phyloP scores from a whole-genome alignment of 768 basidiomycete genomes.

The Pleurotus djamor region DNA sequence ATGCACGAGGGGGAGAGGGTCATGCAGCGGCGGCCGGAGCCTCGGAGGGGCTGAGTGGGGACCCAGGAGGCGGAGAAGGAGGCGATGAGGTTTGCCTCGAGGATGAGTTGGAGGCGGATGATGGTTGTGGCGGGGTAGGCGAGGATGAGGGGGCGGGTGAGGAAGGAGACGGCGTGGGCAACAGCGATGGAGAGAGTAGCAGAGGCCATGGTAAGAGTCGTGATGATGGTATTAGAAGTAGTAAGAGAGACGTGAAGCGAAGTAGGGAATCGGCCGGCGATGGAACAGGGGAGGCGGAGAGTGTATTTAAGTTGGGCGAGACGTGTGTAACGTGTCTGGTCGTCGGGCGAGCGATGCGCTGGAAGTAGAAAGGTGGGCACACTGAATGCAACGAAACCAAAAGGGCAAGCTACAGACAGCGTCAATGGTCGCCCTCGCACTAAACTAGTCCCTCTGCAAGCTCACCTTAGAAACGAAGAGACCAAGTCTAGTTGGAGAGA shows the following conservation, averaged over 20 bases:
- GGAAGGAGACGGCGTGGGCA: constrained; percentile 70
- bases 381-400: constrained; percentile 7
- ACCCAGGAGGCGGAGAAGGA: constrained; percentile 69
- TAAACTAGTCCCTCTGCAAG: too few relatives aligned
- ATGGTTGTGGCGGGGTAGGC: constrained; percentile 60
- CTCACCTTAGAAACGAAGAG: background rate
- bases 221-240: constrained; percentile 17
- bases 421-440: too few relatives aligned
- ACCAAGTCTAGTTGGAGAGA: background rate
- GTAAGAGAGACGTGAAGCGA: constrained; percentile 11
- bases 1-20: constrained; percentile 66
- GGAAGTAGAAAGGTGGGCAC: background rate
- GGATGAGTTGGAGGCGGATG: constrained; percentile 66
- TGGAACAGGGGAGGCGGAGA: constrained; percentile 25
- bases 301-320: constrained; percentile 8
- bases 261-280: constrained; percentile 63
- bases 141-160: constrained; percentile 62
- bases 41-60: constrained; percentile 59
- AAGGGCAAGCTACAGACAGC: background rate
- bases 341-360: constrained; percentile 1
- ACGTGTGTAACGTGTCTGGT: constrained; percentile 10
- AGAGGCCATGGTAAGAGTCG: constrained; percentile 30
- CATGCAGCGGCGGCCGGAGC: constrained; percentile 74
- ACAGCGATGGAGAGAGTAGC: constrained; percentile 64
- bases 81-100: constrained; percentile 72